Evolutionary conservation across 441 rosid species (phyloP).

Genomic region (Jatropha podagrica): DNA sequence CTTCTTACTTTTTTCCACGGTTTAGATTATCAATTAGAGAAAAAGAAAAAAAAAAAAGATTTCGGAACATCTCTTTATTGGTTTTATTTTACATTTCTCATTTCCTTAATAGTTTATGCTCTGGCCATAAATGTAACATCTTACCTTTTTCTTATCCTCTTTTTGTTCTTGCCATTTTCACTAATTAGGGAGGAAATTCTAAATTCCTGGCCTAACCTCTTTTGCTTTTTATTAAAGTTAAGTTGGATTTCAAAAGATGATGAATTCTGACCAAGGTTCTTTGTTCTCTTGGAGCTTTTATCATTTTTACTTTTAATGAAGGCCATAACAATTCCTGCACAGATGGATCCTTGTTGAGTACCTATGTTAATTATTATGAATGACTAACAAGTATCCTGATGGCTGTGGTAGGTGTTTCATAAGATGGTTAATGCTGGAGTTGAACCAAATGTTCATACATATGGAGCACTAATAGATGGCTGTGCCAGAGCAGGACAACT

Average conservation of each 20-base stretch:
- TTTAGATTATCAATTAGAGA: too few species aligned
- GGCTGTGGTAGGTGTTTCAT: conserved; percentile 66
- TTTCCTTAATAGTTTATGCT: background rate
- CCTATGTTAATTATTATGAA: background rate
- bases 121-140: background rate
- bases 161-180: background rate
- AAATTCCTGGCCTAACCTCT: background rate
- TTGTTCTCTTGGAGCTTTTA: background rate
- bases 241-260: background rate
- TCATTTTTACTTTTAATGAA: background rate
- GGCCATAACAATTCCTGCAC: background rate
- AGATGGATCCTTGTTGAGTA: background rate
- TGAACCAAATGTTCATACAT: conserved; percentile 87
- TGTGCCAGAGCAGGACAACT: conserved; percentile 96
- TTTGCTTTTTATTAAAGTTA: background rate
- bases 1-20: conserved; percentile 27
- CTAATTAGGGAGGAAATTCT: background rate
- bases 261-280: background rate
- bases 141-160: background rate
- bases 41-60: background rate
- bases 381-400: conserved; percentile 1
- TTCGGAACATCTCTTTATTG: background rate
- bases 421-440: conserved; percentile 90
- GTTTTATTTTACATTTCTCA: background rate
- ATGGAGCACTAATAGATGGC: conserved; percentile 96